phyloP scores from a whole-genome alignment of 768 basidiomycete genomes.

The Heimioporus sp. region DNA sequence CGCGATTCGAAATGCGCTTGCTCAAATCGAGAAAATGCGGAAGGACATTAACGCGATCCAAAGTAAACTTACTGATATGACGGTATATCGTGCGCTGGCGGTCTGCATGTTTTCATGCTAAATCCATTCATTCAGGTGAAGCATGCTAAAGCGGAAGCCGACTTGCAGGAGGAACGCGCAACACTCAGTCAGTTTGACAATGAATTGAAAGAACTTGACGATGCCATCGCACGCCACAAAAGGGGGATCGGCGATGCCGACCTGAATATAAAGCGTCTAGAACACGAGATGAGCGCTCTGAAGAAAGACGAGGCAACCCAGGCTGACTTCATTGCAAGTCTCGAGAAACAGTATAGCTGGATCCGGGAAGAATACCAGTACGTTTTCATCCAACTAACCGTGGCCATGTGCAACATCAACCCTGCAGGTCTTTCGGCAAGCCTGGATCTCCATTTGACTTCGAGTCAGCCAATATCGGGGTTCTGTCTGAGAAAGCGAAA shows the following conservation, averaged over 20 bases:
- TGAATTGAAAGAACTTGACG: conserved; percentile 82
- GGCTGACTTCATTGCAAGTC: conserved; percentile 47
- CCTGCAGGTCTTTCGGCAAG: conserved; percentile 77
- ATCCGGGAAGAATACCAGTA: conserved; percentile 86
- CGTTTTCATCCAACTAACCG: conserved; percentile 28
- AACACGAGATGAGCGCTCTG: conserved; percentile 63
- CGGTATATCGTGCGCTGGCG: conserved; percentile 14
- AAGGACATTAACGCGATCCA: conserved; percentile 63
- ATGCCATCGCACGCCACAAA: conserved; percentile 80
- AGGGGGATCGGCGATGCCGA: conserved; percentile 65
- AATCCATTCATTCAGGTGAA: conserved; percentile 37
- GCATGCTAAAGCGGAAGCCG: conserved; percentile 63
- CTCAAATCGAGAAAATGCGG: conserved; percentile 51
- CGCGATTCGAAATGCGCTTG: conserved; percentile 30
- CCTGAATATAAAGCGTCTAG: conserved; percentile 58
- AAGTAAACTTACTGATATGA: conserved; percentile 38
- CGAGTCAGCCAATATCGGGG: conserved; percentile 53
- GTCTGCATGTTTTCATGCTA: background rate
- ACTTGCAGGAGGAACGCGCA: conserved; percentile 82
- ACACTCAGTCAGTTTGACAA: conserved; percentile 85
- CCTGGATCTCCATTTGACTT: conserved; percentile 83
- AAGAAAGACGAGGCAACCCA: conserved; percentile 64
- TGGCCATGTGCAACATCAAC: background rate
- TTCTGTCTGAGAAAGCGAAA: conserved; percentile 59
- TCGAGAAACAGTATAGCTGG: conserved; percentile 89